phyloP scores from a whole-genome alignment of 2,329 filamentous ascomycete genomes.

The Botryosphaeria dothidea region DNA sequence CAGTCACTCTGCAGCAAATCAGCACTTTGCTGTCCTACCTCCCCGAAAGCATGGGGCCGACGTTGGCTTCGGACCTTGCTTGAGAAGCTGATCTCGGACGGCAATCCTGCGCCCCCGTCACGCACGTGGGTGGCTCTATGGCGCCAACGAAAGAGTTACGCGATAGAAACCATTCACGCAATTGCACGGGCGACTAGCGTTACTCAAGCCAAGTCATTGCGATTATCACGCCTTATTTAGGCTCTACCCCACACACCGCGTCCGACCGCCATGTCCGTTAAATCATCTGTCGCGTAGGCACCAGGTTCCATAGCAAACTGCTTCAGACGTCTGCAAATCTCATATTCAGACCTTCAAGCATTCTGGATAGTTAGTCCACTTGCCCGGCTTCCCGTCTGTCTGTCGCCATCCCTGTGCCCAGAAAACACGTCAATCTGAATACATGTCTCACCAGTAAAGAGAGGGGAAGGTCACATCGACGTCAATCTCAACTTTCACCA shows the following conservation, averaged over 20 bases:
- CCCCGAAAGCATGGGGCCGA: not conserved
- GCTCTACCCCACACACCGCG: not conserved
- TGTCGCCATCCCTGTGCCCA: not conserved
- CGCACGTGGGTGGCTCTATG: constrained; percentile 16
- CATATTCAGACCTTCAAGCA: not conserved
- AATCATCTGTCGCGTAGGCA: not conserved
- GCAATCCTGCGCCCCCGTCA: not conserved
- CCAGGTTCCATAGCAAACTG: not conserved
- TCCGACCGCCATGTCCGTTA: not conserved
- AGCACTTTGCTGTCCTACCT: not conserved
- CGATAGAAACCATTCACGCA: constrained; percentile 12
- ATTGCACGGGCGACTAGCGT: constrained; percentile 13
- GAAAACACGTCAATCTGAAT: not conserved
- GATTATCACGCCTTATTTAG: constrained; percentile 16
- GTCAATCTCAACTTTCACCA: not conserved
- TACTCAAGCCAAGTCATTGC: constrained; percentile 3
- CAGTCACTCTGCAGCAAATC: not conserved
- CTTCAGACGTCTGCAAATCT: not conserved
- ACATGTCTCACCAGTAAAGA: not conserved
- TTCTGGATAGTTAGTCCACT: not conserved
- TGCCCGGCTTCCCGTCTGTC: not conserved
- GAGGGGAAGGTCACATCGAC: not conserved
- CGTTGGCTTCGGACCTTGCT: not conserved
- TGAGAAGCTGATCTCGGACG: not conserved
- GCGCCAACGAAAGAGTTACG: constrained; percentile 13